Base-by-base conservation (phyloP, 139 green algal genomes). In the Klebsormidium nitens region DNA sequence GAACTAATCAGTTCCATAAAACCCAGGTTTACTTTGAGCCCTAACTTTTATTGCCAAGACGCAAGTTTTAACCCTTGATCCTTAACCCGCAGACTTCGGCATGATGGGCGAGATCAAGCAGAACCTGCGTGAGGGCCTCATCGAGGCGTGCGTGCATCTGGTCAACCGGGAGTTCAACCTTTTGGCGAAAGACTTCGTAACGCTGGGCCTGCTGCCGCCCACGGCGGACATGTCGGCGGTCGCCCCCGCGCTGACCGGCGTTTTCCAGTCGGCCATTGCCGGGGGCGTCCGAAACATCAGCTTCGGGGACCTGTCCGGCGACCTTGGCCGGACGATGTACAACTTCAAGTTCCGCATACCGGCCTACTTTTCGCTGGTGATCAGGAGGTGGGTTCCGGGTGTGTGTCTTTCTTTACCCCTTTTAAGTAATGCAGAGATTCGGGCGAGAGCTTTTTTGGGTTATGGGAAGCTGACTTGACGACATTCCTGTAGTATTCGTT, bases 341-440 rank as follows among this genome's bases (percentile, higher is more conserved):
- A 50, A 39, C n/a, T 77, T 71, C 59, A 70, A 62, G 59, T 77
- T 77, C 42, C 69, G 69, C 2, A 72, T 77, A 36, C 69, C 69
- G 6, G 26, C 69, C 36, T 77, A 77, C 42, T 77, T 71, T 40
- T 77, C 69, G 3, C 59, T 77, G 34, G 67, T 75, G 2, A 36
- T 74, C 23, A 46, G 66, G 32, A 74, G 66, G 66, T 74, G 38
- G 38, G 64, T 14, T 64, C 29, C 31, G n/a, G n/a, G n/a, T n/a
- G n/a, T n/a, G n/a, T n/a, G n/a, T n/a, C n/a, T n/a, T n/a, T n/a
- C n/a, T n/a, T n/a, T n/a, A n/a, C n/a, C n/a, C n/a, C n/a, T n/a
- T n/a, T n/a, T n/a, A n/a, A n/a, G n/a, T n/a, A n/a, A n/a, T n/a
- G n/a, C n/a, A n/a, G n/a, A n/a, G n/a, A n/a, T n/a, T n/a, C n/a